Percentiles rank a stretch among this genome's conserved stretches.
These are phyloP conservation scores for Misopates orontium DNA, from an alignment of 257 asterid species.

Conservation along the genomic window DNA sequence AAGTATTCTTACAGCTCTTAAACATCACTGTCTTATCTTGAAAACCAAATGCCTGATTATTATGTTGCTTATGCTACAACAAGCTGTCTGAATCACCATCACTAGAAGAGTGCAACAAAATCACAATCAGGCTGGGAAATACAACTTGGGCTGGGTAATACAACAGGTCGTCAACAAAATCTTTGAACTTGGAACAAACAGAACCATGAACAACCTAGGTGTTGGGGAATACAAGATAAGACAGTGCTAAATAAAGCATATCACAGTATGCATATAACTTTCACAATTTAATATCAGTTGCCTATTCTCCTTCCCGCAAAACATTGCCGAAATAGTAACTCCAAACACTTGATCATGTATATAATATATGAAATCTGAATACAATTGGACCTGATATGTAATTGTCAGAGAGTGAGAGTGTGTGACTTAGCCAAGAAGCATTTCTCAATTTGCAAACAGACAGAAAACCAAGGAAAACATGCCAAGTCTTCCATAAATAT, in stretches of 20 bases:
- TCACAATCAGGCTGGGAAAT: no score
- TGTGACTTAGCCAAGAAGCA: no score
- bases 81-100: background rate
- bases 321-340: background rate
- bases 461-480: background rate
- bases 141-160: background rate
- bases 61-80: no score
- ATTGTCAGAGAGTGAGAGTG: no score
- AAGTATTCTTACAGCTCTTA: background rate
- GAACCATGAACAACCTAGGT: background rate
- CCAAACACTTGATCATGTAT: no score
- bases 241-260: background rate
- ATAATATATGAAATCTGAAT: no score
- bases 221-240: no score
- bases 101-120: background rate
- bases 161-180: no score
- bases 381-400: no score
- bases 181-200: no score
- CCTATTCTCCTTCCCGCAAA: background rate
- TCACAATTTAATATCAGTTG: background rate
- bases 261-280: background rate
- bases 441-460: no score
- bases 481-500: background rate
- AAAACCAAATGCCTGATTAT: constrained; percentile 1
- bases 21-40: background rate